Evolutionary conservation across 1,139 yeast genomes (phyloP), one percentile per base, ranked within the genome.

Genomic region (Torulaspora pretoriensis): DNA sequence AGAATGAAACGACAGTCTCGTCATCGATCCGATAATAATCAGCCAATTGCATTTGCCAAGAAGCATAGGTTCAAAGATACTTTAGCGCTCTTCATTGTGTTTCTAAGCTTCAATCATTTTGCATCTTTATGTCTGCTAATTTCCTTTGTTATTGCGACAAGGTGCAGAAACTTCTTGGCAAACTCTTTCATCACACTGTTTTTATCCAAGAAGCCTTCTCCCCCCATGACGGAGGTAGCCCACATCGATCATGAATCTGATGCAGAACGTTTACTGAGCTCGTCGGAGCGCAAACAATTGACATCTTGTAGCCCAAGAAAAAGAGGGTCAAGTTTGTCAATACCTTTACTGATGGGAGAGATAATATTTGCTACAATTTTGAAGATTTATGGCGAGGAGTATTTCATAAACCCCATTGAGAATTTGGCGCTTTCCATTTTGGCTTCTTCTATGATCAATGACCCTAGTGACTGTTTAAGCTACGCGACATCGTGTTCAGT

Each of bases 61-160:
- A 55, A 49, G 32, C 64, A 61, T 43, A 51, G 57, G 27, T 57
- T 62, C 39, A 54, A 60, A 43, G 67, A 62, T 44, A 60, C 66
- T 1, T 45, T 63, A 28, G 62, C 65, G 9, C 39, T 63, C 19
- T 57, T 61, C 32, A 48, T 61, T 7, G 60, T 63, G 7, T 59
- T 61, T 40, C 45, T 60, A 35, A 59, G 61, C 39, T 59, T 63
- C 35, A 61, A 61, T 36, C 63, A 61, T 38, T 48, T 56, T 40
- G 50, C 53, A 8, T 49, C 61, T 8, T 34, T 60, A 35, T 48
- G 61, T 37, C 40, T 63, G 19, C 42, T 60, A 26, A 32, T 52
- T 3, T 43, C 54, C 8, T 63, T 59, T 43, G 53, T 60, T 22
- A 34, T 60, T 22, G 60, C 64, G 12, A 55, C 60, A 2, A 50